These are phyloP conservation scores for Trypanosoma rangeli DNA, from an alignment of 208 protist genomes.

Conservation along the genomic window DNA sequence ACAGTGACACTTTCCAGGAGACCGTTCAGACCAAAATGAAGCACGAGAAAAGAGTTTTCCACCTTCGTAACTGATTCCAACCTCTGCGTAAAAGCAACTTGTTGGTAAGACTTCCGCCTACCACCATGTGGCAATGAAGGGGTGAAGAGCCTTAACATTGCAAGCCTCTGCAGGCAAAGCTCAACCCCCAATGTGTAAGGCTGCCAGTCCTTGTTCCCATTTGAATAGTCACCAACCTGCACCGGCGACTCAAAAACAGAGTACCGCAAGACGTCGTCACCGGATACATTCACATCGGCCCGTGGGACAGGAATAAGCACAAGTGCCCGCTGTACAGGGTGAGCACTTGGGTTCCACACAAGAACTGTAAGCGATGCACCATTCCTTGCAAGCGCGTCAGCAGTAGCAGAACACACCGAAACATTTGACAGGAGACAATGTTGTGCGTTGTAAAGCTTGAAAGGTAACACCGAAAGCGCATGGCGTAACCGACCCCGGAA, in stretches of 20 bases:
- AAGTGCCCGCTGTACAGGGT: conserved; percentile 1
- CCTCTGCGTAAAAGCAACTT: not conserved
- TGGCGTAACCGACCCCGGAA: not conserved
- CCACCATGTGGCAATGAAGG: no score
- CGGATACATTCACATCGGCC: conserved; percentile 1
- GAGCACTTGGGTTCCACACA: conserved; percentile 18
- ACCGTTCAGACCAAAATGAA: conserved; percentile 1
- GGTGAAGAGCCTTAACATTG: conserved; percentile 3
- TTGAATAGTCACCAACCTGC: conserved; percentile 15
- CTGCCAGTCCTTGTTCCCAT: conserved; percentile 2
- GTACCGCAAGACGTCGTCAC: not conserved
- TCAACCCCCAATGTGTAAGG: conserved; percentile 9
- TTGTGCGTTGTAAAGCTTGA: not conserved
- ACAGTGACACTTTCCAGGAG: conserved; percentile 1
- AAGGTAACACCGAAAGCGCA: conserved; percentile 5
- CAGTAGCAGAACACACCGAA: conserved; percentile 11
- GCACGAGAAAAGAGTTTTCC: conserved; percentile 1
- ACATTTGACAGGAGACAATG: conserved; percentile 23
- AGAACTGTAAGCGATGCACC: not conserved
- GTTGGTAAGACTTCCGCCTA: not conserved
- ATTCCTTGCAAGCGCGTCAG: not conserved
- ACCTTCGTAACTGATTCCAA: not conserved
- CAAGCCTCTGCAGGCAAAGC: not conserved
- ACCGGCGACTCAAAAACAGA: conserved; percentile 10
- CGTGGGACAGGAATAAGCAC: conserved; percentile 15